phyloP scores from a whole-genome alignment of 2,329 filamentous ascomycete genomes.

The Claviceps paspali region DNA sequence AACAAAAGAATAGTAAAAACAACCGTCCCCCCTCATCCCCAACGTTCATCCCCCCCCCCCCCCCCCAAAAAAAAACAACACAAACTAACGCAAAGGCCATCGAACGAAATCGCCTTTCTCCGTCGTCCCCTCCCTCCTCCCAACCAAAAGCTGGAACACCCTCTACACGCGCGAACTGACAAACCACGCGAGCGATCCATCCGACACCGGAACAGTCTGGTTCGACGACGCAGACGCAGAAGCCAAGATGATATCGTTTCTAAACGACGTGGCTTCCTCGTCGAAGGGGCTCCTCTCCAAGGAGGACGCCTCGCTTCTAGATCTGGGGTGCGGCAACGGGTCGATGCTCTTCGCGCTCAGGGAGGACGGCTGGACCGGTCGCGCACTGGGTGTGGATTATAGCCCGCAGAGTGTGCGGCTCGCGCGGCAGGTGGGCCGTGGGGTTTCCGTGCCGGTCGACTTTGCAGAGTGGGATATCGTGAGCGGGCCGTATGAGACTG shows the following conservation, averaged over 20 bases:
- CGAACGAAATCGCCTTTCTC: too few relatives aligned
- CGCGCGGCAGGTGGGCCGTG: constrained; percentile 56
- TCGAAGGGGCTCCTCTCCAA: constrained; percentile 11
- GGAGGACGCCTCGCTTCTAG: constrained; percentile 49
- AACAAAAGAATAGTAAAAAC: constrained; percentile 61
- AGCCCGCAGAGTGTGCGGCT: constrained; percentile 59
- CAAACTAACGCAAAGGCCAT: too few relatives aligned
- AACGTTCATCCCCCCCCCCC: constrained; percentile 18
- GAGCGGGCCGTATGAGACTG: constrained; percentile 18
- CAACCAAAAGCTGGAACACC: constrained; percentile 52
- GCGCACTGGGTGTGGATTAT: constrained; percentile 81
- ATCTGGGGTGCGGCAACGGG: constrained; percentile 89
- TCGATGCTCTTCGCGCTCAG: constrained; percentile 74
- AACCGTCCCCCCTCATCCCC: too few relatives aligned
- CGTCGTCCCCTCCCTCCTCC: not conserved
- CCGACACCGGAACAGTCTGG: constrained; percentile 83
- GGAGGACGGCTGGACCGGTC: constrained; percentile 46
- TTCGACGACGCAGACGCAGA: constrained; percentile 90
- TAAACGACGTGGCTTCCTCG: constrained; percentile 33
- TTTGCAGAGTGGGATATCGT: constrained; percentile 52
- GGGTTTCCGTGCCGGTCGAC: too few relatives aligned
- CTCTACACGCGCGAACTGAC: constrained; percentile 56
- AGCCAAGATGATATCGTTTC: constrained; percentile 57
- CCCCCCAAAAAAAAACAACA: not conserved
- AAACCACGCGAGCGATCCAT: constrained; percentile 56